These are phyloP conservation scores for Alternaria angustiovoidea DNA, from an alignment of 2,329 filamentous ascomycete species.

Conservation along the genomic window DNA sequence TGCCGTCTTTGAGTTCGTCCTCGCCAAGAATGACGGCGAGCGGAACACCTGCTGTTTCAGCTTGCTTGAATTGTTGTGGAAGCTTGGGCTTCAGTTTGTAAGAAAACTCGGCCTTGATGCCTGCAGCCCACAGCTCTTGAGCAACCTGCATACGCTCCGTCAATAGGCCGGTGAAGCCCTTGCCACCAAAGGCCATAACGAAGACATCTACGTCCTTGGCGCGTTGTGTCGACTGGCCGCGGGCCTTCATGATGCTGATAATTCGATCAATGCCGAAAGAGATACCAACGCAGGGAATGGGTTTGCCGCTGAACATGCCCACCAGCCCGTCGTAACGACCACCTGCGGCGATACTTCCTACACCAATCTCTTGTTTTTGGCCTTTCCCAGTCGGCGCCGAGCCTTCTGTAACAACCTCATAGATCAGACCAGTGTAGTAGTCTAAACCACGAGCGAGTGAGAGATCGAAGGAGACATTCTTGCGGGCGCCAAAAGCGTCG, in stretches of 20 bases:
- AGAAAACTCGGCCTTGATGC: constrained; percentile 89
- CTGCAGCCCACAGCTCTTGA: constrained; percentile 81
- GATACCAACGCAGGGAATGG: constrained; percentile 89
- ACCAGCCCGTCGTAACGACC: constrained; percentile 93
- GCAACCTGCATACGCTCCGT: constrained; percentile 85
- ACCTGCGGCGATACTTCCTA: constrained; percentile 88
- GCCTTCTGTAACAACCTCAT: constrained; percentile 85
- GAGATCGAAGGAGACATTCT: constrained; percentile 86
- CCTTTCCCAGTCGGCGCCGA: constrained; percentile 63
- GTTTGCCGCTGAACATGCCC: constrained; percentile 89
- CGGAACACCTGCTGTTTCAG: constrained; percentile 79
- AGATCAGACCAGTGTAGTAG: constrained; percentile 91
- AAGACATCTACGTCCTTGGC: constrained; percentile 86
- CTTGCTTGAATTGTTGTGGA: constrained; percentile 88
- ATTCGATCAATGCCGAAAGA: constrained; percentile 97
- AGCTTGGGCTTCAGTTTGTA: constrained; percentile 93
- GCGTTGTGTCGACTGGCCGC: constrained; percentile 69
- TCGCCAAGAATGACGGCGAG: constrained; percentile 91
- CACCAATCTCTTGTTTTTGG: constrained; percentile 64
- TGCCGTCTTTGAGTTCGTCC: constrained; percentile 82
- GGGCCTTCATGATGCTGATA: constrained; percentile 87
- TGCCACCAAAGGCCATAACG: constrained; percentile 94
- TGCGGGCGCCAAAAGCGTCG: constrained; percentile 75
- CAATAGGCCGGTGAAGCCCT: constrained; percentile 80
- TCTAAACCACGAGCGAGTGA: constrained; percentile 90